Percentiles rank a stretch among this genome's conserved stretches.
These are phyloP conservation scores for Melocanna baccifera DNA, from an alignment of 176 grass and related monocot species.

Conservation along the genomic window DNA sequence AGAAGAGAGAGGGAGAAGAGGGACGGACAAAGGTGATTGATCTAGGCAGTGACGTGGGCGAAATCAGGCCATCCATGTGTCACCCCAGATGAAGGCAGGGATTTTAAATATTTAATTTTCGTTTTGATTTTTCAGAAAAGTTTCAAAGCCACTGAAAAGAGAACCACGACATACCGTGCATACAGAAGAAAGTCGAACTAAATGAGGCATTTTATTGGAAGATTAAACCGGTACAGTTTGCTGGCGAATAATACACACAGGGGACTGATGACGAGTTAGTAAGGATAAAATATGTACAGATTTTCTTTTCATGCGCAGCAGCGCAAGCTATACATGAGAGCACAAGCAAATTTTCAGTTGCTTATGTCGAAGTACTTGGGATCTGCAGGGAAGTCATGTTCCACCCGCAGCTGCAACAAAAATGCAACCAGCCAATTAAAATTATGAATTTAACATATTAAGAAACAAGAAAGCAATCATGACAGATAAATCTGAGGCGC, in stretches of 20 bases:
- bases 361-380: conserved; percentile 97
- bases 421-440: background rate
- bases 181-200: background rate
- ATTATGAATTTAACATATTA: background rate
- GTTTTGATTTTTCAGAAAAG: too few relatives aligned
- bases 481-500: background rate
- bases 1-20: too few relatives aligned
- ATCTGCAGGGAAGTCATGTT: conserved; percentile 87
- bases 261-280: conserved; percentile 21
- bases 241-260: conserved; percentile 22
- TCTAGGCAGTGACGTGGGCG: too few relatives aligned
- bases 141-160: background rate
- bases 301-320: background rate
- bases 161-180: background rate
- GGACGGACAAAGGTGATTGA: too few relatives aligned
- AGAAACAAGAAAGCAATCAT: background rate
- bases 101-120: too few relatives aligned
- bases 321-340: conserved; percentile 22
- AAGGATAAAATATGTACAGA: conserved; percentile 61
- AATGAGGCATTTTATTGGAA: conserved; percentile 54
- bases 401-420: conserved; percentile 70
- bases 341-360: conserved; percentile 51
- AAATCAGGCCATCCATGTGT: too few relatives aligned
- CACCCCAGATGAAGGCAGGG: too few relatives aligned
- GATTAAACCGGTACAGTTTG: conserved; percentile 62